phyloP scores from a whole-genome alignment of 129 eudicot genomes.

The Flaveria trinervia region DNA sequence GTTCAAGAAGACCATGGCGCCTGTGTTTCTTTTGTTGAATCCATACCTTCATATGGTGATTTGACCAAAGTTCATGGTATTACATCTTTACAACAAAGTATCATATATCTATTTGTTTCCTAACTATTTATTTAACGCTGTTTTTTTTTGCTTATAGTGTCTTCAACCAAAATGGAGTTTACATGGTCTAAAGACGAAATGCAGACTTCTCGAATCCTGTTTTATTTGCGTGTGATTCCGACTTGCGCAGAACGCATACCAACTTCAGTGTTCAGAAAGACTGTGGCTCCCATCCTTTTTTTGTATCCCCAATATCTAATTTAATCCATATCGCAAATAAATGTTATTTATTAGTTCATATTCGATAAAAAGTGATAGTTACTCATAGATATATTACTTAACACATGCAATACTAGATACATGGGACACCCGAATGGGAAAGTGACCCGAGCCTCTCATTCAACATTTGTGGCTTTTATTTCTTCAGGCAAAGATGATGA shows the following conservation, averaged over 20 bases:
- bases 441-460: slow-evolving; percentile 86
- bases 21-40: slow-evolving; percentile 72
- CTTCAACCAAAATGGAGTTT: slow-evolving; percentile 51
- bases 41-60: slow-evolving; percentile 80
- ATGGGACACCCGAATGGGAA: slow-evolving; percentile 90
- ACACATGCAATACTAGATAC: slow-evolving; percentile 54
- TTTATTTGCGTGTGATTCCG: slow-evolving; percentile 83
- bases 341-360: not conserved
- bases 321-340: not conserved
- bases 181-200: slow-evolving; percentile 84
- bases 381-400: slow-evolving; percentile 42
- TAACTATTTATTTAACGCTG: not conserved
- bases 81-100: not conserved
- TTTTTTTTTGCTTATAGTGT: slow-evolving; percentile 39
- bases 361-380: not conserved
- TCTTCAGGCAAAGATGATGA: slow-evolving; percentile 73
- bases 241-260: slow-evolving; percentile 76
- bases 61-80: slow-evolving; percentile 64
- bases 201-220: slow-evolving; percentile 85
- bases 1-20: slow-evolving; percentile 84
- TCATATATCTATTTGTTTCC: not conserved
- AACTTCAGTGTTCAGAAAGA: slow-evolving; percentile 55
- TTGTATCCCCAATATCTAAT: slow-evolving; percentile 63
- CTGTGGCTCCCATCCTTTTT: slow-evolving; percentile 77
- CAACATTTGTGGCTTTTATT: slow-evolving; percentile 76